Evolutionary conservation across 805 yeast genomes (phyloP).

Genomic region (Pichia nanzhaoensis): DNA sequence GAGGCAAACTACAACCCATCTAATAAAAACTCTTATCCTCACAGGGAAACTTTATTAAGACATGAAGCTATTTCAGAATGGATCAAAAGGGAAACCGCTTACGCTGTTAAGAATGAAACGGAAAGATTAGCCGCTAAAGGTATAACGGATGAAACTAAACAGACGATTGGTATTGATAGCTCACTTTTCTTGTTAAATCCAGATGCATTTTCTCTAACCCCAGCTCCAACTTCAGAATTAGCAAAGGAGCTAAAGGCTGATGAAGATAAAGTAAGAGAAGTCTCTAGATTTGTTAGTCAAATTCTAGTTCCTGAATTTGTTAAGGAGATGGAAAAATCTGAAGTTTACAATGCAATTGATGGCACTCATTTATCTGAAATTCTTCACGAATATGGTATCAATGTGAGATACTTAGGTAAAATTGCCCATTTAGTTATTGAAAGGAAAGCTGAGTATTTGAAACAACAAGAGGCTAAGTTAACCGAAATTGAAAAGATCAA

Average conservation of each 20-base stretch:
- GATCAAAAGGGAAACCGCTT: conserved; percentile 68
- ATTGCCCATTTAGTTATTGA: conserved; percentile 34
- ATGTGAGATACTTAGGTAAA: conserved; percentile 77
- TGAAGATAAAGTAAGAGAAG: conserved; percentile 57
- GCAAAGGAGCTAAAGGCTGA: conserved; percentile 40
- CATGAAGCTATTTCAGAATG: conserved; percentile 87
- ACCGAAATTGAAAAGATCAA: conserved; percentile 30
- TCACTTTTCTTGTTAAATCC: conserved; percentile 63
- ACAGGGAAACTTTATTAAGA: conserved; percentile 69
- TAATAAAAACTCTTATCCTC: conserved; percentile 63
- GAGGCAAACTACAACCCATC: conserved; percentile 46
- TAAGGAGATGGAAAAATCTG: conserved; percentile 44
- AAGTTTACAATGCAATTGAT: conserved; percentile 61
- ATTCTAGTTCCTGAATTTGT: conserved; percentile 59
- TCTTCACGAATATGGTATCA: conserved; percentile 79
- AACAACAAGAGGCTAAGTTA: conserved; percentile 19
- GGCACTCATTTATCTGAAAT: conserved; percentile 65
- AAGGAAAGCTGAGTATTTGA: conserved; percentile 20
- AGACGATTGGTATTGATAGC: conserved; percentile 46
- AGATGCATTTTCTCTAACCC: conserved; percentile 55
- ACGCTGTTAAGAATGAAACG: conserved; percentile 42
- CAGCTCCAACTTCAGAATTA: conserved; percentile 33
- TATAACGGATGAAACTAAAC: conserved; percentile 33
- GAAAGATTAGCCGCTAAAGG: conserved; percentile 33
- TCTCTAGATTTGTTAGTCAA: conserved; percentile 55